phyloP scores from a whole-genome alignment of 306 rosid genomes.

The Inga laurina region DNA sequence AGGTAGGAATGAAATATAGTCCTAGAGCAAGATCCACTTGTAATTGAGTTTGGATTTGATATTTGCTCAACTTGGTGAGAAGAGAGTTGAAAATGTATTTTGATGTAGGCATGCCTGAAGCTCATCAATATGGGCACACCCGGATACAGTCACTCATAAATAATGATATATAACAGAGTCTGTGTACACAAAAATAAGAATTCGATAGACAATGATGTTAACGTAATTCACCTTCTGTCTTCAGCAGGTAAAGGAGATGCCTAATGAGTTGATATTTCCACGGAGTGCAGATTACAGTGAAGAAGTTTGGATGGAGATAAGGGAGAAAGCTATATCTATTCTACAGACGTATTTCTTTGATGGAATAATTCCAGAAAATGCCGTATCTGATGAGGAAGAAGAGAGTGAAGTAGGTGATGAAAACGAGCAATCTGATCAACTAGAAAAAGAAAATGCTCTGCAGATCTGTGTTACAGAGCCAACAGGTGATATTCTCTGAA shows the following conservation, averaged over 20 bases:
- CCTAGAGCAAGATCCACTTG: conserved; percentile 13
- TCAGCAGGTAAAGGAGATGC: conserved; percentile 98
- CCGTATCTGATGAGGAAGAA: conserved; percentile 80
- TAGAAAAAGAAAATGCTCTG: conserved; percentile 54
- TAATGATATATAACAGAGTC: background rate
- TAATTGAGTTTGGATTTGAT: background rate
- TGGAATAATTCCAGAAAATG: conserved; percentile 78
- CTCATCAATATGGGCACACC: background rate
- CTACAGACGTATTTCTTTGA: conserved; percentile 89
- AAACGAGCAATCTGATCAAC: conserved; percentile 64
- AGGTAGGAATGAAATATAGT: background rate
- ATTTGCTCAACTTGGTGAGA: conserved; percentile 1
- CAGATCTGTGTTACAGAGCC: conserved; percentile 65
- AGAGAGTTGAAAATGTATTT: conserved; percentile 22
- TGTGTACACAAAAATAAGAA: conserved; percentile 6
- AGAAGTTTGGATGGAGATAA: conserved; percentile 99
- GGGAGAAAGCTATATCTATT: conserved; percentile 92
- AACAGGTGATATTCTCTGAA: conserved; percentile 51
- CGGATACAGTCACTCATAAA: background rate
- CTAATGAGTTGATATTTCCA: conserved; percentile 97
- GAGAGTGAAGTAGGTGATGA: conserved; percentile 70
- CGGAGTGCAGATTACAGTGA: conserved; percentile 99
- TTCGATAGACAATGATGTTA: conserved; percentile 12
- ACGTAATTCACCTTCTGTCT: conserved; percentile 30
- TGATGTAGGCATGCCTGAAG: conserved; percentile 5